Conservation (phyloP, 805 yeast species). For the Jamesozyma hellenica region DNA sequence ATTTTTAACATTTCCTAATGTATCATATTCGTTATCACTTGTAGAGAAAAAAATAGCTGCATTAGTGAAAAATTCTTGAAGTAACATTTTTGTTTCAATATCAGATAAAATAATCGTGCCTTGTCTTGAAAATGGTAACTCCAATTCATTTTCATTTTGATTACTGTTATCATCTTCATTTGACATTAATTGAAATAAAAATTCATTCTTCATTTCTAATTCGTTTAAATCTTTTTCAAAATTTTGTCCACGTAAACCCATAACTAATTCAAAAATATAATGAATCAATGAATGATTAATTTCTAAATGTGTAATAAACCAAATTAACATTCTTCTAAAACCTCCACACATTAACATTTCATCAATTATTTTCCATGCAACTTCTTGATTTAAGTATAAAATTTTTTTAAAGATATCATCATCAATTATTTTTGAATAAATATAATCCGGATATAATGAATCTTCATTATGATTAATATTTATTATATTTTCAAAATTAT, state of each 20-base stretch:
- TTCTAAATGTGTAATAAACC: constrained; percentile 58
- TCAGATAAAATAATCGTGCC: constrained; percentile 47
- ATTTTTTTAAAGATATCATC: constrained; percentile 42
- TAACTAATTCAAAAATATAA: constrained; percentile 51
- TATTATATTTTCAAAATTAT: constrained; percentile 3
- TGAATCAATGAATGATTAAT: constrained; percentile 47
- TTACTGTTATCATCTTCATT: background rate
- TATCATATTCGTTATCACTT: constrained; percentile 14
- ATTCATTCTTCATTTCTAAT: constrained; percentile 4
- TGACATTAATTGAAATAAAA: background rate
- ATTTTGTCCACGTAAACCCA: constrained; percentile 44
- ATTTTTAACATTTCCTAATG: constrained; percentile 4
- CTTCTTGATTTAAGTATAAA: constrained; percentile 40
- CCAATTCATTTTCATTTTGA: constrained; percentile 8
- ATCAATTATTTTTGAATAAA: constrained; percentile 39
- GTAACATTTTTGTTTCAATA: constrained; percentile 53
- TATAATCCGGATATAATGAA: constrained; percentile 33
- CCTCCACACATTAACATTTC: constrained; percentile 65
- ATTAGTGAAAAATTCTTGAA: constrained; percentile 61
- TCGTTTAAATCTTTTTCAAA: constrained; percentile 4
- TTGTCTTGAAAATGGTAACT: constrained; percentile 40
- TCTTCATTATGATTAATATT: constrained; percentile 17
- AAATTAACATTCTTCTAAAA: constrained; percentile 49
- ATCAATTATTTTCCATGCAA: constrained; percentile 50
- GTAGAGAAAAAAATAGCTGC: constrained; percentile 35